phyloP scores from a whole-genome alignment of 2,329 filamentous ascomycete genomes.

The Paecilomyces sp. region DNA sequence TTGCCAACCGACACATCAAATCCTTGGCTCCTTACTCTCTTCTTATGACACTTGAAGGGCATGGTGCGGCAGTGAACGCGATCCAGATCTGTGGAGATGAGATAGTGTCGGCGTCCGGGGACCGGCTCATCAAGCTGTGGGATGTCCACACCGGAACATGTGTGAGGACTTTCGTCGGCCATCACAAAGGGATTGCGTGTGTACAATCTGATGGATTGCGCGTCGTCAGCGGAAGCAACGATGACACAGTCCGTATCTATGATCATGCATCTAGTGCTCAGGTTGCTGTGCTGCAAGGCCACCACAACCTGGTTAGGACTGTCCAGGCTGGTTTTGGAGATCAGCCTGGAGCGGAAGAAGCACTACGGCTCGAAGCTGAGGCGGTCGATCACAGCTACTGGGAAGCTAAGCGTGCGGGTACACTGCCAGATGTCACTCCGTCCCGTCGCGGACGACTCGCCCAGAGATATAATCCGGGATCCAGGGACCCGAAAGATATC shows the following conservation, averaged over 20 bases:
- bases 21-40: slow-evolving; percentile 61
- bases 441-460: slow-evolving; percentile 46
- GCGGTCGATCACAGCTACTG: slow-evolving; percentile 69
- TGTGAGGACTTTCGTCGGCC: slow-evolving; percentile 71
- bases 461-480: slow-evolving; percentile 58
- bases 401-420: slow-evolving; percentile 44
- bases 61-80: slow-evolving; percentile 88
- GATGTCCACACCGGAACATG: slow-evolving; percentile 74
- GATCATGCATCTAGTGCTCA: slow-evolving; percentile 80
- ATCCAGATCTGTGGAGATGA: slow-evolving; percentile 82
- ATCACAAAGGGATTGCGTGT: slow-evolving; percentile 93
- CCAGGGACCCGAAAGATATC: slow-evolving; percentile 66
- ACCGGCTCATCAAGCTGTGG: slow-evolving; percentile 92
- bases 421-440: slow-evolving; percentile 24
- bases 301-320: slow-evolving; percentile 79
- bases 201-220: slow-evolving; percentile 92
- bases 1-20: slow-evolving; percentile 34
- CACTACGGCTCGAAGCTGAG: slow-evolving; percentile 66
- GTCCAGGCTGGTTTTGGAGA: slow-evolving; percentile 94
- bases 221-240: slow-evolving; percentile 92
- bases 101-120: slow-evolving; percentile 90
- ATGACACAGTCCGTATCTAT: slow-evolving; percentile 93
- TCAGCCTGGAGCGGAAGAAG: slow-evolving; percentile 68
- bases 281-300: slow-evolving; percentile 77
- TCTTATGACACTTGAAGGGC: slow-evolving; percentile 73